Percentiles rank a stretch among this genome's conserved stretches.
Conservation (phyloP, 1,139 yeast species). For the Protomyces pachydermus region DNA sequence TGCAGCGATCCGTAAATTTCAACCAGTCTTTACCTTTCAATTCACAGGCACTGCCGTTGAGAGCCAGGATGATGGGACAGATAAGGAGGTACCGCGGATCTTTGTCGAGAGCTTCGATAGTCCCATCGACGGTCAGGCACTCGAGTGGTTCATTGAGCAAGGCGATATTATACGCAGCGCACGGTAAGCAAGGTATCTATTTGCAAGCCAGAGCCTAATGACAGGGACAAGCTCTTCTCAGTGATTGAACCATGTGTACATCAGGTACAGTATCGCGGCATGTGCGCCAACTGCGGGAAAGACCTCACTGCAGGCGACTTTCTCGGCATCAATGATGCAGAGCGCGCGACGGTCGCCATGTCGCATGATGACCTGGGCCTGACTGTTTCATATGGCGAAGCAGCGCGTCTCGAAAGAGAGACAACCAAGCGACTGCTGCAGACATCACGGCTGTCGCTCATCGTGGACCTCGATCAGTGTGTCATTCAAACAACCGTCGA, state of each 20-base stretch:
- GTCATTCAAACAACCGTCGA: constrained; percentile 97
- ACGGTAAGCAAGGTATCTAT: constrained; percentile 24
- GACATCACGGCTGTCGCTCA: constrained; percentile 71
- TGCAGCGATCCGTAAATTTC: constrained; percentile 49
- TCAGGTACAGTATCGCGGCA: constrained; percentile 91
- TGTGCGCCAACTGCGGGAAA: constrained; percentile 94
- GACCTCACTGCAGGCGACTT: constrained; percentile 48
- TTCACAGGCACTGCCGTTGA: constrained; percentile 50
- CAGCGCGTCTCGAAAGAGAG: constrained; percentile 69
- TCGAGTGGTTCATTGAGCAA: constrained; percentile 47
- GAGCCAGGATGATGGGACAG: constrained; percentile 34
- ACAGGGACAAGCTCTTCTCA: constrained; percentile 33
- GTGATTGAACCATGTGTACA: constrained; percentile 84
- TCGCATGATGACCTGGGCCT: constrained; percentile 85
- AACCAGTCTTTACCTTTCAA: constrained; percentile 56
- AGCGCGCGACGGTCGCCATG: constrained; percentile 81
- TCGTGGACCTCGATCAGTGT: constrained; percentile 95
- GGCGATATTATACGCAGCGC: constrained; percentile 52
- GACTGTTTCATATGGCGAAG: constrained; percentile 77
- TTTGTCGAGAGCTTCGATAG: constrained; percentile 59
- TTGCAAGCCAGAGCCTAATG: neutral
- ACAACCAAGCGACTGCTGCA: constrained; percentile 58
- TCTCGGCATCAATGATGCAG: constrained; percentile 64
- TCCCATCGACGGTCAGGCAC: constrained; percentile 71
- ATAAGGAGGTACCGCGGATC: constrained; percentile 38